Percentiles rank a stretch among this genome's conserved stretches.
Conservation (phyloP, 805 yeast genomes). For the Martiniozyma abietophila region DNA sequence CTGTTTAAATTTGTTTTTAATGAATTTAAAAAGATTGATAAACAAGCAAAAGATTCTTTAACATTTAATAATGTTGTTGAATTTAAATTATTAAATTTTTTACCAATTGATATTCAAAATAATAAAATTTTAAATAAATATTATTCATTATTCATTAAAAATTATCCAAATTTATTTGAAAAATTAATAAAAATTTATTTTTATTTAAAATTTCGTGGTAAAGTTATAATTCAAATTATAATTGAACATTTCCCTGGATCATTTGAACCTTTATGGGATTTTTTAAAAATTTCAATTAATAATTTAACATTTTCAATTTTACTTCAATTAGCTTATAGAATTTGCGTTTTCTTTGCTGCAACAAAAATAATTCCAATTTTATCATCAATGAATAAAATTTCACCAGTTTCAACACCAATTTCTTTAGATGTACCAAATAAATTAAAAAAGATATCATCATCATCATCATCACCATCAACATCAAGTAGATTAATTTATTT, state of each 20-base stretch:
- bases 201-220: slow-evolving; percentile 20
- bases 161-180: slow-evolving; percentile 13
- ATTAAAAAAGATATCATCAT: slow-evolving; percentile 3
- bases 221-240: slow-evolving; percentile 29
- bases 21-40: slow-evolving; percentile 28
- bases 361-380: slow-evolving; percentile 78
- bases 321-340: slow-evolving; percentile 74
- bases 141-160: slow-evolving; percentile 2
- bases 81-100: not conserved
- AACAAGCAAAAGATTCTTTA: slow-evolving; percentile 21
- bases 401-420: slow-evolving; percentile 1
- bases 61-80: slow-evolving; percentile 13
- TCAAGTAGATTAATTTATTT: slow-evolving; percentile 54
- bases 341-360: slow-evolving; percentile 80
- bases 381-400: slow-evolving; percentile 20
- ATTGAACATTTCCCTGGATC: slow-evolving; percentile 47
- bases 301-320: slow-evolving; percentile 76
- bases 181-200: too few species aligned
- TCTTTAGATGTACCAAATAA: slow-evolving; percentile 7
- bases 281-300: slow-evolving; percentile 38
- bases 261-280: slow-evolving; percentile 46
- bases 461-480: slow-evolving; percentile 14
- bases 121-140: slow-evolving; percentile 1
- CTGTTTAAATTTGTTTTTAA: slow-evolving; percentile 28
- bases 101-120: not conserved